Base-by-base conservation (phyloP, 108 stramenopile species). In the Epithemia pelagica region DNA sequence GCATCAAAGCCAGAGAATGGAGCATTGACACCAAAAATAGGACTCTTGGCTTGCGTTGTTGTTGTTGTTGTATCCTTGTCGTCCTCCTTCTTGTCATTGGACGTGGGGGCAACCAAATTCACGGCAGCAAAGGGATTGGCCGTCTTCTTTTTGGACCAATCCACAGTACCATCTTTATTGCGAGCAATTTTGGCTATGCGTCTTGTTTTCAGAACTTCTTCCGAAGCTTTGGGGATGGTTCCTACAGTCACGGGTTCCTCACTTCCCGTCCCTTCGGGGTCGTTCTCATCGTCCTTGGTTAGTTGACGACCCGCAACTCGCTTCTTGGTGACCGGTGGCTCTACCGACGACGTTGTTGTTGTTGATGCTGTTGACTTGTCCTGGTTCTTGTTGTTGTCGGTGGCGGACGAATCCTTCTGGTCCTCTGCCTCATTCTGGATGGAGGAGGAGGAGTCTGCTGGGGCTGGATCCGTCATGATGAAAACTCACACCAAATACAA, bases 121-220 rank as follows among this genome's bases (percentile, higher is more conserved):
- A 58, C 56, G 21, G 22, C 5, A 27, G 56, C 56, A 58, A 58
- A 58, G 21, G 56, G 56, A 58, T 58, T 58, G 5, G 22, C 5
- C 21, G 22, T 7, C 8, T 26, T 27, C 26, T 23, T 23, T 8
- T 26, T 23, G 5, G 56, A 26, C 37, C 37, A 46, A 23, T 26
- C 56, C 22, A 58, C 7, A 27, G 18, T 26, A 5, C 56, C 56
- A 27, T 58, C 56, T 7, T 23, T 21, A 58, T 58, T 58, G 5
- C 56, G 56, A 18, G 56, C 56, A 58, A 58, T 21, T n/a, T 58
- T 58, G 56, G 21, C 25, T 18, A 23, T 23, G 7, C 21, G 7
- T 7, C 56, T 7, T 23, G 18, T 5, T 58, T 58, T 23, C 25
- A 58, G 37, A 5, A 46, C 37, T 10, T 46, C 37, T 5, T 46